phyloP scores from a whole-genome alignment of 352 stramenopile genomes.

The Globisporangium parvum region DNA sequence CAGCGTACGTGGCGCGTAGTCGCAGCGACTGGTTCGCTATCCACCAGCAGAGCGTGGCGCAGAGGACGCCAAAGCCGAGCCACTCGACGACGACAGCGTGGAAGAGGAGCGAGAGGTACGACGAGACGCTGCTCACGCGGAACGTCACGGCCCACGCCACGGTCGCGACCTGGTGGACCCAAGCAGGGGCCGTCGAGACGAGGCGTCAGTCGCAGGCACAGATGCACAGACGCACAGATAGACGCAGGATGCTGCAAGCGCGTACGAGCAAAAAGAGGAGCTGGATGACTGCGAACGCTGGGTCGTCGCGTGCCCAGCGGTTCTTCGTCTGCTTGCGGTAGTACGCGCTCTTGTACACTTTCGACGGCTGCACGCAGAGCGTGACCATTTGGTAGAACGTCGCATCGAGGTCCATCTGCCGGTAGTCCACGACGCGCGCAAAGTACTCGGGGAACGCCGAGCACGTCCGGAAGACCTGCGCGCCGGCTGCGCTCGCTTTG shows the following conservation, averaged over 20 bases:
- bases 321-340: slow-evolving; percentile 96
- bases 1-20: slow-evolving; percentile 42
- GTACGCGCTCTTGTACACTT: slow-evolving; percentile 86
- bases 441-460: slow-evolving; percentile 82
- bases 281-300: slow-evolving; percentile 96
- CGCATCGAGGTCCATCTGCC: slow-evolving; percentile 86
- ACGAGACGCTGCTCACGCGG: slow-evolving; percentile 38
- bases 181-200: background rate
- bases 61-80: slow-evolving; percentile 66
- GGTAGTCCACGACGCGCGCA: slow-evolving; percentile 67
- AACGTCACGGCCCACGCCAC: slow-evolving; percentile 80
- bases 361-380: slow-evolving; percentile 74
- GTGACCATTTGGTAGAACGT: slow-evolving; percentile 89
- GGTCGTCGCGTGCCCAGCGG: slow-evolving; percentile 97
- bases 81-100: slow-evolving; percentile 80
- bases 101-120: slow-evolving; percentile 63
- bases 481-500: slow-evolving; percentile 19
- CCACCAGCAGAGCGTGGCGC: slow-evolving; percentile 71
- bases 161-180: slow-evolving; percentile 33
- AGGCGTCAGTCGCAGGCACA: no score
- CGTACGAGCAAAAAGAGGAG: slow-evolving; percentile 84
- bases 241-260: no score
- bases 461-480: slow-evolving; percentile 65
- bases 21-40: slow-evolving; percentile 67
- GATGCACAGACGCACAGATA: no score